Evolutionary conservation across 495 filamentous ascomycete genomes (phyloP), one percentile per base, ranked within the genome.

Genomic region (Aspergillus diversus): DNA sequence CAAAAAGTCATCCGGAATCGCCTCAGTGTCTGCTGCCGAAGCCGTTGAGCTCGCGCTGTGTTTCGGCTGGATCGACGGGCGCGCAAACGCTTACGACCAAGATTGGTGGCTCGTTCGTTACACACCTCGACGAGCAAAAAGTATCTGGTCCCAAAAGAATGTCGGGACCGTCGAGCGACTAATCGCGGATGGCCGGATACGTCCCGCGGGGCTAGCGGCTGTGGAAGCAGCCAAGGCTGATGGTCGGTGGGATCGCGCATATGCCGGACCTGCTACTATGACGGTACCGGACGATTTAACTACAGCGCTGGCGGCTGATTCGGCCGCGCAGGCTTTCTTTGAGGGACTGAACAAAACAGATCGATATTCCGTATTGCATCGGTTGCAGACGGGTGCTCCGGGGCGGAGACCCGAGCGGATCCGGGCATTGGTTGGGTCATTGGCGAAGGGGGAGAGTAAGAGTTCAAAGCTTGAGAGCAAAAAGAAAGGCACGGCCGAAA

Each of bases 31-130:
- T n/a, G 77, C 83, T 33, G 73, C 77, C 12, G 77, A 85, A 63
- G 84, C 84, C 8, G 77, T 86, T 34, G 81, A 86, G 72, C 68
- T 73, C 32, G 83, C 83, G 7, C 71, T 87, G 4, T 87, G 84
- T 64, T 82, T 81, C 62, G 84, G 84, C 7, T 87, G 84, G 84
- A 87, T 87, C 55, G 84, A 87, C 67, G 84, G 84, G 5, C 83
- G 84, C 53, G 76, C 71, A 0, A 78, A 80, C 27, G 60, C 66
- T 27, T 70, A 75, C 59, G 73, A 83, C 60, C 66, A 71, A 6
- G 52, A 71, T 16, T 76, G 70, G 68, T 81, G 79, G 73, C 55
- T 83, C 9, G 81, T 81, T 59, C 75, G 79, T 3, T 86, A 84
- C 72, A 86, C 84, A 3, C 83, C 84, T 4, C 83, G 84, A 3